Conservation (phyloP, 1,284 basidiomycete genomes). For the Abortiporus biennis region DNA sequence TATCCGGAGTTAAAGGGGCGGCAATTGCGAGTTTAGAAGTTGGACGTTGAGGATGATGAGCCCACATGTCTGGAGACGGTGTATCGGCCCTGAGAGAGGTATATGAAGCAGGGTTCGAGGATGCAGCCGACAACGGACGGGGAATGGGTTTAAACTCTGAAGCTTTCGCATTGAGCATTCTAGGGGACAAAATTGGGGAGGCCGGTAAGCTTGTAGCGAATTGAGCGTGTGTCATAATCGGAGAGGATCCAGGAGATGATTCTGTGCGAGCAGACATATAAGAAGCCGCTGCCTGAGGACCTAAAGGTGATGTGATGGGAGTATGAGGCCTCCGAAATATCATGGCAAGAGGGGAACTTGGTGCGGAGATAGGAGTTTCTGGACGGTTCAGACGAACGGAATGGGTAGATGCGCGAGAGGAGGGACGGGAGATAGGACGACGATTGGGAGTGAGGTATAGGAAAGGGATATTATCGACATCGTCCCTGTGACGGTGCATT, state of each 20-base stretch:
- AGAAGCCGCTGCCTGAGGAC: conserved; percentile 42
- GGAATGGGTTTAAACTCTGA: conserved; percentile 64
- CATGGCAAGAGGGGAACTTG: conserved; percentile 61
- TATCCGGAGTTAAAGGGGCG: conserved; percentile 77
- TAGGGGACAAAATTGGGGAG: conserved; percentile 47
- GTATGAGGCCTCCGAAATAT: conserved; percentile 75
- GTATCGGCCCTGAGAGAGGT: conserved; percentile 56
- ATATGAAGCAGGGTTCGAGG: conserved; percentile 58
- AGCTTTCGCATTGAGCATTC: conserved; percentile 61
- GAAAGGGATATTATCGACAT: conserved; percentile 76
- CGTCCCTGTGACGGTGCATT: conserved; percentile 84
- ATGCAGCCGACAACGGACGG: conserved; percentile 66
- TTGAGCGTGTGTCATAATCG: conserved; percentile 59
- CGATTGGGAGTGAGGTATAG: conserved; percentile 73
- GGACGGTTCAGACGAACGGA: conserved; percentile 61
- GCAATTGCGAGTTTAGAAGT: conserved; percentile 86
- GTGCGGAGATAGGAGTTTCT: conserved; percentile 68
- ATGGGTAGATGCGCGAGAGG: conserved; percentile 71
- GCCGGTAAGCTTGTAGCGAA: conserved; percentile 64
- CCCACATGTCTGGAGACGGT: conserved; percentile 78
- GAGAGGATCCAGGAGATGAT: conserved; percentile 62
- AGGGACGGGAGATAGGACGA: conserved; percentile 74
- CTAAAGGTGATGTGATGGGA: conserved; percentile 66
- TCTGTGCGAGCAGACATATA: conserved; percentile 58
- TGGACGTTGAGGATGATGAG: conserved; percentile 64